Evolutionary conservation across 2,329 filamentous ascomycete species (phyloP).

Genomic region (Claviceps pusilla): DNA sequence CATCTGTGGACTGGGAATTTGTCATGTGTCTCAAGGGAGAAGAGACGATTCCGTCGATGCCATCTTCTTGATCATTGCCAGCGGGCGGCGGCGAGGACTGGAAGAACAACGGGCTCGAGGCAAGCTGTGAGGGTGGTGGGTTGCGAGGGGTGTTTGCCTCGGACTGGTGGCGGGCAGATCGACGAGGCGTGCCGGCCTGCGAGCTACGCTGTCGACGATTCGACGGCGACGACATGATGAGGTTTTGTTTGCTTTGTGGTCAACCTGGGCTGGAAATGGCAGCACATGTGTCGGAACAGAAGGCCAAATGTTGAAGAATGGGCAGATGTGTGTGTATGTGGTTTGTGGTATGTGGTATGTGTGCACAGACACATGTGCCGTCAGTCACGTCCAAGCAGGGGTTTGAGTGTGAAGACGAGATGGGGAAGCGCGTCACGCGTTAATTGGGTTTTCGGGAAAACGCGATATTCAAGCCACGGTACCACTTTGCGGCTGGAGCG

Average conservation of each 20-base stretch:
- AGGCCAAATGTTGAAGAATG: too few relatives aligned
- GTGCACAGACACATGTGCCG: not conserved
- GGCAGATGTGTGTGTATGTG: not conserved
- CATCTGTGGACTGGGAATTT: conserved; percentile 36
- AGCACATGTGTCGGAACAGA: not conserved
- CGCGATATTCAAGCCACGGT: not conserved
- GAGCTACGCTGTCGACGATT: conserved; percentile 37
- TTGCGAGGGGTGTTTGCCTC: conserved; percentile 28
- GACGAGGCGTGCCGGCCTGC: conserved; percentile 30
- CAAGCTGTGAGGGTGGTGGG: conserved; percentile 33
- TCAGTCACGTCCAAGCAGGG: too few relatives aligned
- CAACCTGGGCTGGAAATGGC: not conserved
- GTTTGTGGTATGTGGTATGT: too few relatives aligned
- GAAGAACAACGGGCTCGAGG: conserved; percentile 73
- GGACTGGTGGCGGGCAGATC: conserved; percentile 26
- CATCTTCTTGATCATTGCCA: conserved; percentile 13
- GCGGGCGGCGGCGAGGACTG: conserved; percentile 30
- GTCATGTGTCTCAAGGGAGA: conserved; percentile 44
- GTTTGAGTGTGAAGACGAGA: not conserved
- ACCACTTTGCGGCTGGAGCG: not conserved
- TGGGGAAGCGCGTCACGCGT: conserved; percentile 2
- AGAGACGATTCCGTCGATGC: conserved; percentile 25
- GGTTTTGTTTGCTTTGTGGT: not conserved
- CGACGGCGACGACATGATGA: conserved; percentile 26
- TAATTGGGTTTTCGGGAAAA: not conserved